Conservation (phyloP, 176 grass and related monocot species). For the Zea luxurians region DNA sequence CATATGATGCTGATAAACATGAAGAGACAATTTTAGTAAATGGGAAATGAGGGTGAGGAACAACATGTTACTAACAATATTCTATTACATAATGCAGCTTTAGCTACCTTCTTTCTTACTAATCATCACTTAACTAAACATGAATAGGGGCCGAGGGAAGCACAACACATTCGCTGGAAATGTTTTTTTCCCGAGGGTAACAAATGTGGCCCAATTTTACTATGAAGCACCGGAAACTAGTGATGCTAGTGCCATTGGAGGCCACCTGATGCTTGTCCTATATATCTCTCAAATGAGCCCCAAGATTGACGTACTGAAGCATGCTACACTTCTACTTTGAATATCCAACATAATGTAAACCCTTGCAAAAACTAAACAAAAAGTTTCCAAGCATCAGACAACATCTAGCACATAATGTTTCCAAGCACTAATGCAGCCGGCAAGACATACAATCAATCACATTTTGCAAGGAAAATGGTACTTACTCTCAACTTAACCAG, state of each 20-base stretch:
- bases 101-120: not conserved
- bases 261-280: conserved; percentile 11
- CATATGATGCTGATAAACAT: conserved; percentile 63
- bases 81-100: not conserved
- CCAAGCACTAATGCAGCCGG: not conserved
- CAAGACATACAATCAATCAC: conserved; percentile 11
- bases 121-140: conserved; percentile 31
- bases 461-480: not conserved
- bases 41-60: conserved; percentile 89
- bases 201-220: not conserved
- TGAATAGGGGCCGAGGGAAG: conserved; percentile 31
- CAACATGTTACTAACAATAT: conserved; percentile 72
- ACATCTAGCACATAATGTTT: not conserved
- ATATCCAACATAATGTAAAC: not conserved
- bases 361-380: not conserved
- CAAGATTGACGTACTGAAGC: too few relatives aligned
- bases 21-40: conserved; percentile 75
- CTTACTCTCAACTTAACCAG: not conserved
- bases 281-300: too few relatives aligned
- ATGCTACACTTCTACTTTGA: conserved; percentile 4
- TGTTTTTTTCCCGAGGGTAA: not conserved
- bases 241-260: conserved; percentile 20
- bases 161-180: conserved; percentile 1
- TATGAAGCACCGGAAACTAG: not conserved
- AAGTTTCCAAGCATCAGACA: not conserved